phyloP scores from a whole-genome alignment of 768 basidiomycete species.

The Leccinum longicurvipes region DNA sequence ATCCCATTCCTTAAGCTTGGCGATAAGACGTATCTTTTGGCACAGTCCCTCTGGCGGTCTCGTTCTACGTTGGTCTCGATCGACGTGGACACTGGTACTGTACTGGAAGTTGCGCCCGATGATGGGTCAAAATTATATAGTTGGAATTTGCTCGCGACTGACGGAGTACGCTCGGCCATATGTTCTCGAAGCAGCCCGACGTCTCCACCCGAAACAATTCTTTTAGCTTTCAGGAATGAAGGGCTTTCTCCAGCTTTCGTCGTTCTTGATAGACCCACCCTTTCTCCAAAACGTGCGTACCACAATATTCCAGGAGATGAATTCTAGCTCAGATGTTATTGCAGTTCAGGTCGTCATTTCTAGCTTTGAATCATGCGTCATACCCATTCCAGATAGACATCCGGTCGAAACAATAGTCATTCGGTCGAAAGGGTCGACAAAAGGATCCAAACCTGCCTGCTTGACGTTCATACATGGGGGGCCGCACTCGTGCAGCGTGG shows the following conservation, averaged over 20 bases:
- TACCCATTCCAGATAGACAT: slow-evolving; percentile 47
- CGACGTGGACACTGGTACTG: slow-evolving; percentile 36
- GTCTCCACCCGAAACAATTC: slow-evolving; percentile 46
- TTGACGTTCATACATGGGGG: slow-evolving; percentile 61
- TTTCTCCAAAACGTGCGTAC: slow-evolving; percentile 40
- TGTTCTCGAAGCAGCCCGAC: slow-evolving; percentile 49
- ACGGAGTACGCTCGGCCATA: slow-evolving; percentile 41
- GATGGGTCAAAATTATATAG: slow-evolving; percentile 33
- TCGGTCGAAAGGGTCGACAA: slow-evolving; percentile 22
- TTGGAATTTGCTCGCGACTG: slow-evolving; percentile 52
- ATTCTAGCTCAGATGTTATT: background rate
- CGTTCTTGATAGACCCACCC: slow-evolving; percentile 40
- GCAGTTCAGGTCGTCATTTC: slow-evolving; percentile 45
- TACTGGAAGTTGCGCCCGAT: slow-evolving; percentile 32
- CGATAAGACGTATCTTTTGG: slow-evolving; percentile 22
- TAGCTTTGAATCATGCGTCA: slow-evolving; percentile 39
- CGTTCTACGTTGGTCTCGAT: slow-evolving; percentile 49
- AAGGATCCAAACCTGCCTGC: slow-evolving; percentile 36
- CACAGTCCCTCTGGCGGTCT: slow-evolving; percentile 55
- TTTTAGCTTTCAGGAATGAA: no score
- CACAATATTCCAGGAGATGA: background rate
- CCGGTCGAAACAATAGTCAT: slow-evolving; percentile 58
- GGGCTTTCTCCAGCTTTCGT: background rate
- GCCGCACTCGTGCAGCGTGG: slow-evolving; percentile 49
- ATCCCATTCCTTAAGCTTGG: slow-evolving; percentile 37